Evolutionary conservation across 805 yeast genomes (phyloP).

Genomic region (Tetrapisispora arboricola): DNA sequence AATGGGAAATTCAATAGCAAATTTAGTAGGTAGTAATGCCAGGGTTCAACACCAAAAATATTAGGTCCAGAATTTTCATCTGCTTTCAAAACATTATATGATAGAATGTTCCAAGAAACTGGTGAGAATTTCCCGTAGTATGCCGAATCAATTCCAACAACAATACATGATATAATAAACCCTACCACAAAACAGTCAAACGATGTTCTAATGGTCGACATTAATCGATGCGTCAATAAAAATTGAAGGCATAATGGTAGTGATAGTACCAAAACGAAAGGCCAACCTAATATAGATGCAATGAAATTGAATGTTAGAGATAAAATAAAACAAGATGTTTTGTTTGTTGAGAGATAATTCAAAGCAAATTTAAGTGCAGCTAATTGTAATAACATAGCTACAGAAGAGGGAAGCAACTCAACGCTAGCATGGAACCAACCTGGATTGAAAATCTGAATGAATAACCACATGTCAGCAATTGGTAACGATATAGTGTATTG

Average conservation of each 20-base stretch:
- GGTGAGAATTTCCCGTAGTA: conserved; percentile 52
- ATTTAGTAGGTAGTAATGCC: conserved; percentile 59
- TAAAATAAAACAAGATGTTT: conserved; percentile 16
- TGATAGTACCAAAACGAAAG: conserved; percentile 61
- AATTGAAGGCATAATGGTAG: conserved; percentile 45
- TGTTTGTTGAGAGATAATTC: conserved; percentile 20
- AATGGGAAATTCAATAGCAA: conserved; percentile 61
- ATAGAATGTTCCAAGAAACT: conserved; percentile 74
- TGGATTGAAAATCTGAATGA: conserved; percentile 54
- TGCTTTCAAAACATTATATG: conserved; percentile 69
- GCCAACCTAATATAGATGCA: conserved; percentile 90
- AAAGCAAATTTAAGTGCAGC: conserved; percentile 23
- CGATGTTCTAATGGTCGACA: conserved; percentile 20
- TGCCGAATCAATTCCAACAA: conserved; percentile 41
- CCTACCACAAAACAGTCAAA: conserved; percentile 20
- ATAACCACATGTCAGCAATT: conserved; percentile 49
- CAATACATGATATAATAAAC: conserved; percentile 8
- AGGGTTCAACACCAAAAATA: conserved; percentile 81
- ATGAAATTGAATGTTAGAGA: conserved; percentile 28
- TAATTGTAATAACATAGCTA: conserved; percentile 46
- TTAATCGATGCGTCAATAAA: conserved; percentile 18
- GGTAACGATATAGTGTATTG: conserved; percentile 13
- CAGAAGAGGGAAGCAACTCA: conserved; percentile 73
- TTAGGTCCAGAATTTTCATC: conserved; percentile 68
- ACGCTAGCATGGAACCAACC: conserved; percentile 88